Evolutionary conservation across 2,329 filamentous ascomycete species (phyloP), one percentile per base, ranked within the genome.

Genomic region (Clonostachys chloroleuca): DNA sequence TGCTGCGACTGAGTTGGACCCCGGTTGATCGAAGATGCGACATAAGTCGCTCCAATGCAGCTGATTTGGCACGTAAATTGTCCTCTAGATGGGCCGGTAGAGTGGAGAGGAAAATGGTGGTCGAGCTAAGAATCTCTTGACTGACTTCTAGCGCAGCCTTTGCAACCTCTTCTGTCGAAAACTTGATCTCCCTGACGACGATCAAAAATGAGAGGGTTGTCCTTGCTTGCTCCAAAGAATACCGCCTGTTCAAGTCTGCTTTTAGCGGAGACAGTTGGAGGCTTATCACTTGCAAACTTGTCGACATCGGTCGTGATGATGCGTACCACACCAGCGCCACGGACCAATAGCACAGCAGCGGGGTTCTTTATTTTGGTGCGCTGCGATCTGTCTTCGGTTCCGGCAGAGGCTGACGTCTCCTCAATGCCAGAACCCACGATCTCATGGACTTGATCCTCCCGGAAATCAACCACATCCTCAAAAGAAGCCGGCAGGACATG

Each of bases 211-310:
- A 99, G 69, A n/a, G 92, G 87, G 57, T 91, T 97, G 58, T 89
- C 83, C 51, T 85, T 78, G 60, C 88, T 83, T 43, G 82, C 83
- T 3, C 92, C 92, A 61, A 90, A 97, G 67, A 96, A 97, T 2
- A 97, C 87, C 3, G 92, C 92, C 68, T 99, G 92, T 60, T 96
- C 90, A 39, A 99, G 77, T 66, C 94, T 96, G 67, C 84, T 89
- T 67, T 90, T 94, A 7, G 89, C 87, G 2, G 88, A 92, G 14
- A 95, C 80, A 54, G 74, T 68, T 2, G 81, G 82, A 5, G 80
- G 74, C 46, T 69, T 67, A 45, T 79, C 77, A 51, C 77, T 79
- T 12, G 74, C 74, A 56, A 86, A 83, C 49, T 76, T 79, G 51
- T 81, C 76, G 42, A 81, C 68, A 44, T 85, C 79, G 8, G 75